Conservation (phyloP, 2,329 filamentous ascomycete species). For the Calonectria pteridis region DNA sequence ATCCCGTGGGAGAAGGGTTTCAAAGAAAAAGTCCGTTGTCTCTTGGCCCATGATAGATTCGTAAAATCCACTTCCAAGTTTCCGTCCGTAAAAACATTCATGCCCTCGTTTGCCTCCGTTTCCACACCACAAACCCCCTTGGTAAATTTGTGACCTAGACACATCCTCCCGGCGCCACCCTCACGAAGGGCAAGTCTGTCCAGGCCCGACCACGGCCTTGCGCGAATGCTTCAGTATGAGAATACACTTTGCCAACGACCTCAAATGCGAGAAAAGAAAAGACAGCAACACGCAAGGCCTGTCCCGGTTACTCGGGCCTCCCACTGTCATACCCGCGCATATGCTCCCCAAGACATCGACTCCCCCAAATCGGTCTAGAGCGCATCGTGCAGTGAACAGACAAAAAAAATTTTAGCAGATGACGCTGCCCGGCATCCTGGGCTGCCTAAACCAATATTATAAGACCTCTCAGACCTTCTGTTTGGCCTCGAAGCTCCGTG, state of each 20-base stretch:
- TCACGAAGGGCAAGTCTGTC: slow-evolving; percentile 27
- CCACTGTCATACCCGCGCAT: not conserved
- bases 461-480: slow-evolving; percentile 24
- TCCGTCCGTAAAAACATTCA: slow-evolving; percentile 43
- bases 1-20: slow-evolving; percentile 18
- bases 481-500: slow-evolving; percentile 32
- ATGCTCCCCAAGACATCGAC: slow-evolving; percentile 4
- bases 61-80: slow-evolving; percentile 41
- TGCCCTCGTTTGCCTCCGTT: slow-evolving; percentile 42
- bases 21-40: slow-evolving; percentile 42
- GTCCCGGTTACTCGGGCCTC: slow-evolving; percentile 8
- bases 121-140: slow-evolving; percentile 36
- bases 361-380: not conserved
- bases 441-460: slow-evolving; percentile 36
- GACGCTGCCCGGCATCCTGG: slow-evolving; percentile 9
- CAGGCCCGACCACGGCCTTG: slow-evolving; percentile 27
- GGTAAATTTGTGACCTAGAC: slow-evolving; percentile 34
- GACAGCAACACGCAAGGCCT: slow-evolving; percentile 22
- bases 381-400: slow-evolving; percentile 12
- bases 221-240: slow-evolving; percentile 30
- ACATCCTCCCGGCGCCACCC: slow-evolving; percentile 27
- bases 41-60: slow-evolving; percentile 45
- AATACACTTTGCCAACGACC: slow-evolving; percentile 29
- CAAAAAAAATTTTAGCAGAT: slow-evolving; percentile 6
- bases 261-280: slow-evolving; percentile 30